Conservation (phyloP, 2,329 filamentous ascomycete species). For the Pseudovirgaria hyperparasitica region DNA sequence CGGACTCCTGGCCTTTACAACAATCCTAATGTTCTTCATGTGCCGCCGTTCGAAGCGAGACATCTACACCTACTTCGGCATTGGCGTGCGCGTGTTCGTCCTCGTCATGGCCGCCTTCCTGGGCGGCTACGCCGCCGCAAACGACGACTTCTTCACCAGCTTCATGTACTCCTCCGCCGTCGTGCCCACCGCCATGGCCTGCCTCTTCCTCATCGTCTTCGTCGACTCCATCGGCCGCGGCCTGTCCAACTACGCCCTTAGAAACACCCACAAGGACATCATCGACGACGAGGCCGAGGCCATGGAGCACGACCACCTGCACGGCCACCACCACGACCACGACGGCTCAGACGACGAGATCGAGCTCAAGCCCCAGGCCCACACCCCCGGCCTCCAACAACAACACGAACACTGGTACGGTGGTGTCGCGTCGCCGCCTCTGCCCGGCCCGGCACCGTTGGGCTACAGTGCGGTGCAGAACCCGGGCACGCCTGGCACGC, state of each 20-base stretch:
- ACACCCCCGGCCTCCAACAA: too few species aligned
- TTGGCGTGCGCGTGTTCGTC: conserved; percentile 17
- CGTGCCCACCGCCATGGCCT: conserved; percentile 20
- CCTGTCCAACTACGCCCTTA: conserved; percentile 17
- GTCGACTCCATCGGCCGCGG: conserved; percentile 18
- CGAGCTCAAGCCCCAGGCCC: too few species aligned
- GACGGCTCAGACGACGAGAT: too few species aligned
- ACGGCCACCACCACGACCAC: too few species aligned
- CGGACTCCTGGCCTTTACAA: conserved; percentile 21
- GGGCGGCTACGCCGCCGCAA: conserved; percentile 15
- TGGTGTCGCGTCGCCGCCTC: too few species aligned
- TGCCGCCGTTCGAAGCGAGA: conserved; percentile 26
- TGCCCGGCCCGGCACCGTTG: too few species aligned
- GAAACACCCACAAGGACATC: conserved; percentile 17
- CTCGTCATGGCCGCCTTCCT: conserved; percentile 15
- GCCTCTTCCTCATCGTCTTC: conserved; percentile 20
- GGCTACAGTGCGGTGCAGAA: too few species aligned
- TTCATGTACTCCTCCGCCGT: conserved; percentile 20
- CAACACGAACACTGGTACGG: too few species aligned
- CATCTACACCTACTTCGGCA: conserved; percentile 25
- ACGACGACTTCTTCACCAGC: conserved; percentile 10
- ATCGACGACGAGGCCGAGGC: conserved; percentile 15
- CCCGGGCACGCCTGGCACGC: too few species aligned
- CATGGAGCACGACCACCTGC: conserved; percentile 16
- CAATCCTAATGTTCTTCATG: conserved; percentile 26